Evolutionary conservation across 495 filamentous ascomycete genomes (phyloP).

Genomic region (Hypomontagnella submonticulosa): DNA sequence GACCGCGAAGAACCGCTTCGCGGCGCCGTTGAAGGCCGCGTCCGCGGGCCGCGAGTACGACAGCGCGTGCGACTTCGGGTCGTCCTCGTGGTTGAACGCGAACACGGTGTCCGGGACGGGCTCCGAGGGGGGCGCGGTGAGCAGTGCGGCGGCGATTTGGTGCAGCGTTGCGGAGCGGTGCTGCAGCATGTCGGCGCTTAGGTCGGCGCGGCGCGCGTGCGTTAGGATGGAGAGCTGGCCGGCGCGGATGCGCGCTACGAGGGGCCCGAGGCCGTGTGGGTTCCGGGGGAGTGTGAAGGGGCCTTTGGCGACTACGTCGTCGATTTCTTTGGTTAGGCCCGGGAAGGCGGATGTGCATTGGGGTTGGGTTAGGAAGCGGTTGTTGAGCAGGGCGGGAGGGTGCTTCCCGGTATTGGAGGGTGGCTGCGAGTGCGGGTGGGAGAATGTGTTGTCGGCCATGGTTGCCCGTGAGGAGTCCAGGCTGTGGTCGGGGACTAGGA

Average conservation of each 20-base stretch:
- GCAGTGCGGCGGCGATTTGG: slow-evolving; percentile 57
- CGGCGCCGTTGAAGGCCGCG: slow-evolving; percentile 56
- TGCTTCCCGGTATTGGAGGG: slow-evolving; percentile 13
- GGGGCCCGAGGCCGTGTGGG: slow-evolving; percentile 51
- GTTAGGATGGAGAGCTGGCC: slow-evolving; percentile 60
- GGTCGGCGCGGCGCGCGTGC: slow-evolving; percentile 51
- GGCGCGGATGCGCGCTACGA: slow-evolving; percentile 56
- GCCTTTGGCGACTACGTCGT: slow-evolving; percentile 56
- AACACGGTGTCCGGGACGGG: slow-evolving; percentile 70
- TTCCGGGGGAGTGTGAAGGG: slow-evolving; percentile 55
- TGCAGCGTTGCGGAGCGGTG: slow-evolving; percentile 51
- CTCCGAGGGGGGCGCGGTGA: slow-evolving; percentile 55
- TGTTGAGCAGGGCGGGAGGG: slow-evolving; percentile 49
- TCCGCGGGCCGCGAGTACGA: slow-evolving; percentile 54
- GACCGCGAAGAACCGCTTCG: slow-evolving; percentile 70
- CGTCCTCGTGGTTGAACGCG: slow-evolving; percentile 52
- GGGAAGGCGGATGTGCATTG: slow-evolving; percentile 60
- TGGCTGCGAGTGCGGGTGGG: slow-evolving; percentile 8
- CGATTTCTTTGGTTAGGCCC: slow-evolving; percentile 58
- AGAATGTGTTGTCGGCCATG: slow-evolving; percentile 30
- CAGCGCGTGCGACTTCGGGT: slow-evolving; percentile 38
- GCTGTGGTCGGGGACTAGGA: slow-evolving; percentile 47
- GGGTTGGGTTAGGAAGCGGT: slow-evolving; percentile 52
- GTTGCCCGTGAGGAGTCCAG: slow-evolving; percentile 39
- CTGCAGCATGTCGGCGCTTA: slow-evolving; percentile 55